These are phyloP conservation scores for Citrus reticulata DNA, from an alignment of 345 rosid genomes.

Conservation along the genomic window DNA sequence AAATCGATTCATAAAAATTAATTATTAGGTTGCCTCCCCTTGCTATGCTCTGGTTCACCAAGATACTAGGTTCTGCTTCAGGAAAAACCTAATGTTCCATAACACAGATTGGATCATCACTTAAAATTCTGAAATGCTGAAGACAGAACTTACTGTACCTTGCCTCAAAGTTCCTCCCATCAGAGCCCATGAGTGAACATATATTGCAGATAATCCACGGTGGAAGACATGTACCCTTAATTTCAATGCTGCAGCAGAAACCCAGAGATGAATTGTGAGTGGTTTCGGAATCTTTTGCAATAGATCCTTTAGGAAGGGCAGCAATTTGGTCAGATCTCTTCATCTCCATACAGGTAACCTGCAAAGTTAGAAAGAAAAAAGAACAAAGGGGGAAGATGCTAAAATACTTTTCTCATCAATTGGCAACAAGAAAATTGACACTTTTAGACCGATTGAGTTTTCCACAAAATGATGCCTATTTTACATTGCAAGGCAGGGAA, in stretches of 20 bases:
- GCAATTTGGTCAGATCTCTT: constrained; percentile 39
- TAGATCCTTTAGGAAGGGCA: constrained; percentile 22
- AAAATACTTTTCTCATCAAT: background rate
- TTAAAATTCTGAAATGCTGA: background rate
- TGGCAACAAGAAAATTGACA: background rate
- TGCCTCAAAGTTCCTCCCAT: constrained; percentile 64
- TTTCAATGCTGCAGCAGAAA: constrained; percentile 55
- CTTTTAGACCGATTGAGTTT: background rate
- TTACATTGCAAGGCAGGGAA: background rate
- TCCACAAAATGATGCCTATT: background rate
- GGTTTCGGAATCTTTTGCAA: constrained; percentile 19
- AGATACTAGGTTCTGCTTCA: background rate
- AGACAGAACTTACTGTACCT: constrained; percentile 38
- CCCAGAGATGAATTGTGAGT: constrained; percentile 19
- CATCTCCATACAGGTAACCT: constrained; percentile 76
- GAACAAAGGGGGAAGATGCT: background rate
- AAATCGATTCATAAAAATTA: background rate
- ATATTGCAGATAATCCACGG: constrained; percentile 81
- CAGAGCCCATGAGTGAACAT: constrained; percentile 51
- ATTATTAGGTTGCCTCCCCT: background rate
- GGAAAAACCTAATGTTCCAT: background rate
- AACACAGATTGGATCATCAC: background rate
- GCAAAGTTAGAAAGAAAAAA: constrained; percentile 20
- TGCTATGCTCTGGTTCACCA: background rate
- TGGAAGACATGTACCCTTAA: constrained; percentile 63